These are phyloP conservation scores for Aspergillus glaucus DNA, from an alignment of 2,329 filamentous ascomycete genomes.

Conservation along the genomic window DNA sequence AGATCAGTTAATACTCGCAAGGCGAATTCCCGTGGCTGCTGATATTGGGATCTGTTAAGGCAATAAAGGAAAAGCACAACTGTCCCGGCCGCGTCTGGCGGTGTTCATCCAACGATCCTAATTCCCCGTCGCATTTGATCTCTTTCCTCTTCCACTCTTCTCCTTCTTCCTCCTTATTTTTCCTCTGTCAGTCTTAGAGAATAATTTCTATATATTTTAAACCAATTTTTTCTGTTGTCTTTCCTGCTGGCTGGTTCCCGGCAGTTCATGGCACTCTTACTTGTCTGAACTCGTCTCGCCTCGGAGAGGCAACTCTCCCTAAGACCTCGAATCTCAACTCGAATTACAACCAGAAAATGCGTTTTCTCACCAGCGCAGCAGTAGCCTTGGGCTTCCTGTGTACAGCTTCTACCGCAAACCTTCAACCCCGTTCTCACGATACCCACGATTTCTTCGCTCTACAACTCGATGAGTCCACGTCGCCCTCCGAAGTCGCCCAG, in stretches of 20 bases:
- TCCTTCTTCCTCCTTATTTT: neutral
- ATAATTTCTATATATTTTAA: neutral
- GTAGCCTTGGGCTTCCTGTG: constrained; percentile 31
- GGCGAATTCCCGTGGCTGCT: too few species aligned
- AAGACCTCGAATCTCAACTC: neutral
- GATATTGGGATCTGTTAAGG: too few species aligned
- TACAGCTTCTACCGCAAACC: constrained; percentile 39
- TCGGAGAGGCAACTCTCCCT: constrained; percentile 3
- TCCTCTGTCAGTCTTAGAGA: neutral
- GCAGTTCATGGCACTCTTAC: constrained; percentile 12
- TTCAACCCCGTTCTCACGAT: constrained; percentile 64
- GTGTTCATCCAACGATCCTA: neutral
- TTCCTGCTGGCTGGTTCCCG: neutral
- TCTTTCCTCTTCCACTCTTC: neutral
- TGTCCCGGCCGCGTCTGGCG: too few species aligned
- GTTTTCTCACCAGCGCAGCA: constrained; percentile 15
- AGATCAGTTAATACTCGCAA: too few species aligned
- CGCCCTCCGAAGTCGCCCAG: constrained; percentile 62
- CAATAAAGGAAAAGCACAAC: too few species aligned
- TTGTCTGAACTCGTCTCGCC: constrained; percentile 12
- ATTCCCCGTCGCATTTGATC: neutral
- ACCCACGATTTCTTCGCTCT: constrained; percentile 89
- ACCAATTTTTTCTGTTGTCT: neutral
- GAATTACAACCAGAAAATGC: constrained; percentile 11
- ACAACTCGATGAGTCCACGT: constrained; percentile 62